A percentile compares a stretch with the other conserved stretches of the same genome.
Conservation (phyloP, 148 eudicot species). For the Camellia lanceoleosa region DNA sequence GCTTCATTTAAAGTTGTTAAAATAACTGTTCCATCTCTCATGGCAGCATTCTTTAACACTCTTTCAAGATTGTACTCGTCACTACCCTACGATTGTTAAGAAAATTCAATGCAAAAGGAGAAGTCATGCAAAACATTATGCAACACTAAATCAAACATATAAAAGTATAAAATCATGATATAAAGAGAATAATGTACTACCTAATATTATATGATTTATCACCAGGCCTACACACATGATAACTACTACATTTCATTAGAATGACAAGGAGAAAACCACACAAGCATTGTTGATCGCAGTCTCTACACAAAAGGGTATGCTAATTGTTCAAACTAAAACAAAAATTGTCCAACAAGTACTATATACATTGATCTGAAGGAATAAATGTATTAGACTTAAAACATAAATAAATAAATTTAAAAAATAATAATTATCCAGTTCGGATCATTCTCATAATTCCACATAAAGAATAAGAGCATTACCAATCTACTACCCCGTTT, state of each 20-base stretch:
- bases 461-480: not conserved
- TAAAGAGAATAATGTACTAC: not conserved
- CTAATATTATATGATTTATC: not conserved
- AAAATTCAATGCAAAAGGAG: not conserved
- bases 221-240: not conserved
- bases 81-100: conserved; percentile 28
- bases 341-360: not conserved
- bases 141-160: not conserved
- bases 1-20: conserved; percentile 56
- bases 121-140: not conserved
- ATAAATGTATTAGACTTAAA: not conserved
- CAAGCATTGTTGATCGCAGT: not conserved
- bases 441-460: not conserved
- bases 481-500: not conserved
- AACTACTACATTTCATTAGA: not conserved
- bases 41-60: conserved; percentile 53
- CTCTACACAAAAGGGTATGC: too few species aligned
- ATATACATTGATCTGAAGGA: not conserved
- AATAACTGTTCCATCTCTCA: conserved; percentile 47
- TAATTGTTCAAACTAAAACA: not conserved
- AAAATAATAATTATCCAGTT: not conserved
- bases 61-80: conserved; percentile 45
- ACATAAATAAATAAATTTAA: not conserved
- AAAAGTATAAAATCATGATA: not conserved
- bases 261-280: not conserved